These are phyloP conservation scores for Phascolomyces articulosus DNA, from an alignment of 371 early-diverging fungal genomes.

Conservation along the genomic window DNA sequence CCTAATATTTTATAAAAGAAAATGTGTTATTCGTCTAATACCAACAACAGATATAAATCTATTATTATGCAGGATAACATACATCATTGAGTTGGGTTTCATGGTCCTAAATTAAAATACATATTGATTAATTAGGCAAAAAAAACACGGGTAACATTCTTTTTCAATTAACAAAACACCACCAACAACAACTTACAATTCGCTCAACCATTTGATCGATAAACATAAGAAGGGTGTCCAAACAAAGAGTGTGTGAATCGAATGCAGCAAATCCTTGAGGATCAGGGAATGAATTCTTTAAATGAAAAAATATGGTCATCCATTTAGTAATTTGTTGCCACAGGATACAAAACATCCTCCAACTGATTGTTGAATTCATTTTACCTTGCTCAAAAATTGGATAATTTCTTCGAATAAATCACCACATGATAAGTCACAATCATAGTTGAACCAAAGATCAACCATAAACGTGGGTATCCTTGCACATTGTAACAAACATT, in stretches of 20 bases:
- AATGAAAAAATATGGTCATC: background rate
- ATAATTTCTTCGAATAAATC: conserved; percentile 89
- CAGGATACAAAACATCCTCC: too few species aligned
- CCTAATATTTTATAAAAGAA: conserved; percentile 18
- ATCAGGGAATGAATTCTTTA: conserved; percentile 75
- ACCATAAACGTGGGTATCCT: conserved; percentile 77
- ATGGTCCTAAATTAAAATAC: background rate
- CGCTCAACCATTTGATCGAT: conserved; percentile 81
- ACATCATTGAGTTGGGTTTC: background rate
- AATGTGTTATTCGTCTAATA: background rate
- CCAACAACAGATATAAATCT: too few species aligned
- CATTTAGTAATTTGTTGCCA: too few species aligned
- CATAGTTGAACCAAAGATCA: conserved; percentile 94
- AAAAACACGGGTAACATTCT: too few species aligned
- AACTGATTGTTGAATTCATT: too few species aligned
- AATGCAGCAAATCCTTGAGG: conserved; percentile 66
- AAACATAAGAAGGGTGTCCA: conserved; percentile 82
- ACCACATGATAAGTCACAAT: conserved; percentile 80
- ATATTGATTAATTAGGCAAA: background rate
- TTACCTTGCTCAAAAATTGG: conserved; percentile 68
- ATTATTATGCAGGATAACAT: too few species aligned
- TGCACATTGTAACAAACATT: conserved; percentile 75
- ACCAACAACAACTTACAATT: conserved; percentile 23
- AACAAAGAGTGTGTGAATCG: conserved; percentile 67
- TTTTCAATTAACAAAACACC: background rate